Conservation (phyloP, 2,329 filamentous ascomycete genomes). For the Elsinoe necatrix region DNA sequence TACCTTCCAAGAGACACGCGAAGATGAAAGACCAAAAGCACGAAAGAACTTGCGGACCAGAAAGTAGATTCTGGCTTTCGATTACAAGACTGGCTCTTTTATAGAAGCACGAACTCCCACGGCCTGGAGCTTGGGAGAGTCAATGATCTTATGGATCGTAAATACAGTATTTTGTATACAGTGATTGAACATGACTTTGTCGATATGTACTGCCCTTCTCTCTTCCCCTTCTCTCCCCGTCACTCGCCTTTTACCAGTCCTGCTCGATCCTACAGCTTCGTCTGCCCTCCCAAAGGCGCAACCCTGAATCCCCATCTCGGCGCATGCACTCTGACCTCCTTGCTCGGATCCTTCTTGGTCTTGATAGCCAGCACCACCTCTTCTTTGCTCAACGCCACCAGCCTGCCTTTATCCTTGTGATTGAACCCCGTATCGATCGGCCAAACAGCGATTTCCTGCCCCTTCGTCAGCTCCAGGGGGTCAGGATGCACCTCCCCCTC, state of each 20-base stretch:
- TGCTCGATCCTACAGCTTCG: conserved; percentile 23
- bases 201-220: not conserved
- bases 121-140: not conserved
- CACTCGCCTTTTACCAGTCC: not conserved
- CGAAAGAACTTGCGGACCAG: not conserved
- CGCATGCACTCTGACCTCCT: conserved; percentile 49
- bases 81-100: not conserved
- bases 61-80: not conserved
- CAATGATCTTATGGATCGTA: not conserved
- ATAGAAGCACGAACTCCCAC: not conserved
- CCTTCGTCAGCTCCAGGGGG: conserved; percentile 45
- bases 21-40: conserved; percentile 2
- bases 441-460: conserved; percentile 50
- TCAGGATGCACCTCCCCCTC: conserved; percentile 47
- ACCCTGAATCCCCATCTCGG: conserved; percentile 53
- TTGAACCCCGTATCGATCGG: conserved; percentile 54
- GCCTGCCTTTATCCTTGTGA: conserved; percentile 50
- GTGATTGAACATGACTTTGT: not conserved
- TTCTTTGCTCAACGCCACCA: conserved; percentile 44
- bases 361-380: conserved; percentile 53
- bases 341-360: conserved; percentile 31
- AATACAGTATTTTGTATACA: conserved; percentile 1
- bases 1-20: not conserved
- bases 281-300: conserved; percentile 25
- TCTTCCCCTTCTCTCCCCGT: not conserved